Evolutionary conservation across 805 yeast species (phyloP), one percentile per base, ranked within the genome.

Genomic region (Pichia rugopelliculosa): DNA sequence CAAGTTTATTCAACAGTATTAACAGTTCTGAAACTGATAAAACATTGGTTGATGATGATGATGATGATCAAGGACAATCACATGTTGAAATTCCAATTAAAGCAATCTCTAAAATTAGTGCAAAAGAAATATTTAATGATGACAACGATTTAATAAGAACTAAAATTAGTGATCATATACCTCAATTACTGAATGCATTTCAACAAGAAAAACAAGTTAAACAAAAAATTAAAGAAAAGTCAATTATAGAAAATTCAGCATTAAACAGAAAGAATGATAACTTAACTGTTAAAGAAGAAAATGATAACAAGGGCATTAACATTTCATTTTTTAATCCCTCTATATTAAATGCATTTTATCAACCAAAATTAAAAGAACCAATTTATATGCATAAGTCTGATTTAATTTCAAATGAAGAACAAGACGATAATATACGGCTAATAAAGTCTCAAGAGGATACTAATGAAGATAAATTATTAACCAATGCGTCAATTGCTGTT

Each of bases 141-240:
- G 52, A 53, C 34, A 44, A 46, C 21, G 52, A 46, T 12, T 42
- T 53, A n/a, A 37, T 50, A 4, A 46, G 47, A 51, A 73, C 85
- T 0, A 75, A 84, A 8, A 66, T 84, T 15, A 58, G 80, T 1
- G 84, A 80, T 43, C 86, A 82, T 58, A 60, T 84, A 51, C 91
- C 91, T 1, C 74, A 74, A 49, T 62, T 84, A 56, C 69, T 83
- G 74, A 70, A 77, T 21, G 89, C 87, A 17, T 84, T 83, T 57
- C 75, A 78, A 59, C 77, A 42, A 13, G 84, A 79, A 48, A 75
- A 75, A 52, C 87, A 40, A 17, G 38, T 3, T 13, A 21, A 38
- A 6, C 17, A 18, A 21, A 18, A 38, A 17, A 17, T 5, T 8
- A 39, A 18, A 15, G 34, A 27, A 20, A 27, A 12, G 26, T 26